Evolutionary conservation across 2,329 filamentous ascomycete species (phyloP), one percentile per base, ranked within the genome.

Genomic region (Cladosporium sp.): DNA sequence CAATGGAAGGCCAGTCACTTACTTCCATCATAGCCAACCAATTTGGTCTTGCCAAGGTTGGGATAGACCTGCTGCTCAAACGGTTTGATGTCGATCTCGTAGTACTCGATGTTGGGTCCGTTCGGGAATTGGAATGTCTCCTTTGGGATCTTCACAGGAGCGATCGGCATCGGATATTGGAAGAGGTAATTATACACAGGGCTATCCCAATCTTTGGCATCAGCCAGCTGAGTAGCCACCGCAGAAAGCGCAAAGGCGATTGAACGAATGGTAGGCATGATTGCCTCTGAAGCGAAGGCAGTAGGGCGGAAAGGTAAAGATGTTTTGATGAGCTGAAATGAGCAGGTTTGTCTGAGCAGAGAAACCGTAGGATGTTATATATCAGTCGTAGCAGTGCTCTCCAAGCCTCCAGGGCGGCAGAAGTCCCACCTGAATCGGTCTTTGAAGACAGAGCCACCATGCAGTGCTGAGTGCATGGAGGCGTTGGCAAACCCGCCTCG

Each of bases 11-110:
- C 40, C 40, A 46, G 40, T 5, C 40, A 46, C 40, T 46, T 10
- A 46, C 40, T 59, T 14, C 85, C 85, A 76, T 87, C 61, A 28
- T 65, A 65, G 81, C 85, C 84, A 26, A 80, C 73, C 40, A 82
- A 65, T 8, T 76, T 69, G 1, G 81, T 78, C n/a, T 74, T 70
- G 3, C 73, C 73, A 10, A 81, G 74, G 58, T 78, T 72, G 4
- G 80, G 80, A 68, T 82, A 83, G n/a, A 81, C 74, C 65, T 81
- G 79, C 62, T 77, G 70, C 29, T 78, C 71, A 65, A 82, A 79
- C 1, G 74, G 62, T 62, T 78, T 74, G 64, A 84, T 77, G 6
- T 78, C 77, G 31, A 82, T 71, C 67, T 83, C 79, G 69, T 82
- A 84, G 73, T 79, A 84, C 60, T 83, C 79, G 52, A 84, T 80